phyloP scores from a whole-genome alignment of 2,329 filamentous ascomycete genomes.

The Rhytidhysteron rufulum region DNA sequence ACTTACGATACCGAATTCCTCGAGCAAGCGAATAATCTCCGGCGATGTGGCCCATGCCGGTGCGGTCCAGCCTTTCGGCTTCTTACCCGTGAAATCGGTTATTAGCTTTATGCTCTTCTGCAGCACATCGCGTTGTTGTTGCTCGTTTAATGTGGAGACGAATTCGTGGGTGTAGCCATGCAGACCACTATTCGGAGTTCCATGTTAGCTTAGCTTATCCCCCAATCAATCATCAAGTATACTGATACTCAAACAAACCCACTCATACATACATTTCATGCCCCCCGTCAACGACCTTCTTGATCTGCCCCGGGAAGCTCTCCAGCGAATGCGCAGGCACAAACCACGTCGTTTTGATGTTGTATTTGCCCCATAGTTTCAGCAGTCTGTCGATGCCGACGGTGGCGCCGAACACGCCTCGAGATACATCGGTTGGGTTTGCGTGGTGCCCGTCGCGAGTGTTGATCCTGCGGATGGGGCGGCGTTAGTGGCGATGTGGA shows the following conservation, averaged over 20 bases:
- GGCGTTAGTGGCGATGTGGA: neutral
- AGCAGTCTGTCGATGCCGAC: slow-evolving; percentile 40
- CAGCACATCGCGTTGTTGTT: slow-evolving; percentile 45
- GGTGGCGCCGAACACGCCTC: slow-evolving; percentile 39
- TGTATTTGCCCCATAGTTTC: slow-evolving; percentile 38
- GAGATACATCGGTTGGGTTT: slow-evolving; percentile 38
- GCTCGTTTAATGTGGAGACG: slow-evolving; percentile 20
- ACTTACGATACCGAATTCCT: slow-evolving; percentile 38
- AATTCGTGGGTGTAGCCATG: slow-evolving; percentile 42
- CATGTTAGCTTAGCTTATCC: too few species aligned
- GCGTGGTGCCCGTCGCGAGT: slow-evolving; percentile 34
- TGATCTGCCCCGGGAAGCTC: slow-evolving; percentile 47
- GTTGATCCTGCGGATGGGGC: slow-evolving; percentile 39
- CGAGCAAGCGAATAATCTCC: slow-evolving; percentile 37
- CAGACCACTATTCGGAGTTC: slow-evolving; percentile 16
- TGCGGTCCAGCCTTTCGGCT: slow-evolving; percentile 42
- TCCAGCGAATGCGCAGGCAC: slow-evolving; percentile 43
- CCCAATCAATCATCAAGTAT: too few species aligned
- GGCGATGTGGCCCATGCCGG: slow-evolving; percentile 40
- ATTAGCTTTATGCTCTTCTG: slow-evolving; percentile 37
- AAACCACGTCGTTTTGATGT: slow-evolving; percentile 43
- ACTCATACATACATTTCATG: slow-evolving; percentile 36
- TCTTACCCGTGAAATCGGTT: slow-evolving; percentile 37
- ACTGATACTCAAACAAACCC: too few species aligned
- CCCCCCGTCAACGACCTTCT: slow-evolving; percentile 39